Evolutionary conservation across 805 yeast genomes (phyloP).

Genomic region (Starmerella vitae): DNA sequence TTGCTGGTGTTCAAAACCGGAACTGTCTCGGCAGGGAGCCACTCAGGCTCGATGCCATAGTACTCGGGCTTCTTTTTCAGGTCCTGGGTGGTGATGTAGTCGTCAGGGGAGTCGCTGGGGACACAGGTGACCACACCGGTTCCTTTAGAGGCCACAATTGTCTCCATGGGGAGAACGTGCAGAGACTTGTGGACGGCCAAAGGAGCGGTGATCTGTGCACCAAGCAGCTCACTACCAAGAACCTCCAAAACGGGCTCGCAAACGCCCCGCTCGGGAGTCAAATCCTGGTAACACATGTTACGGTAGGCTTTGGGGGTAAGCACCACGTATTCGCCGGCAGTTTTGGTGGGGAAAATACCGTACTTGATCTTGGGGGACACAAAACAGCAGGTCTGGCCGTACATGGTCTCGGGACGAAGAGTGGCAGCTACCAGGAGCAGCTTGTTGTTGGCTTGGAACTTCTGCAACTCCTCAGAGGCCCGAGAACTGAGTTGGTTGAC

Average conservation of each 20-base stretch:
- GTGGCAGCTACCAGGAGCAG: conserved; percentile 89
- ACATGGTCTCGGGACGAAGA: conserved; percentile 97
- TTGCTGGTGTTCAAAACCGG: conserved; percentile 59
- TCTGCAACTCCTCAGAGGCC: conserved; percentile 34
- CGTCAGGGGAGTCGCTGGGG: conserved; percentile 98
- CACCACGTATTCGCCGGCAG: conserved; percentile 54
- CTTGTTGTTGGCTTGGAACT: conserved; percentile 41
- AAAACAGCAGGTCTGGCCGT: conserved; percentile 96
- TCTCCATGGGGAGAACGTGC: conserved; percentile 92
- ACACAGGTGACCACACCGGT: conserved; percentile 99
- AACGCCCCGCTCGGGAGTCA: conserved; percentile 79
- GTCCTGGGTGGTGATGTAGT: conserved; percentile 74
- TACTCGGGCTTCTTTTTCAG: conserved; percentile 80
- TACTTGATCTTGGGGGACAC: conserved; percentile 89
- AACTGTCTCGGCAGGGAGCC: conserved; percentile 46
- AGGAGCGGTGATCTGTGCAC: conserved; percentile 80
- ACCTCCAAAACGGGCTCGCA: conserved; percentile 47
- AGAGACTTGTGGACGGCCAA: conserved; percentile 54
- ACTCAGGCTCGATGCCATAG: conserved; percentile 68
- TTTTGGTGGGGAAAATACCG: conserved; percentile 80
- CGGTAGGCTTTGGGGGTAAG: conserved; percentile 92
- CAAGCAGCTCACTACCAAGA: conserved; percentile 63
- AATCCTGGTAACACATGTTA: conserved; percentile 90
- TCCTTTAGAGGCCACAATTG: conserved; percentile 88
- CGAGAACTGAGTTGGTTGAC: conserved; percentile 32